Evolutionary conservation across 176 grass and related monocot genomes (phyloP), one percentile per base, ranked within the genome.

Genomic region (Calamus simplicifolius): DNA sequence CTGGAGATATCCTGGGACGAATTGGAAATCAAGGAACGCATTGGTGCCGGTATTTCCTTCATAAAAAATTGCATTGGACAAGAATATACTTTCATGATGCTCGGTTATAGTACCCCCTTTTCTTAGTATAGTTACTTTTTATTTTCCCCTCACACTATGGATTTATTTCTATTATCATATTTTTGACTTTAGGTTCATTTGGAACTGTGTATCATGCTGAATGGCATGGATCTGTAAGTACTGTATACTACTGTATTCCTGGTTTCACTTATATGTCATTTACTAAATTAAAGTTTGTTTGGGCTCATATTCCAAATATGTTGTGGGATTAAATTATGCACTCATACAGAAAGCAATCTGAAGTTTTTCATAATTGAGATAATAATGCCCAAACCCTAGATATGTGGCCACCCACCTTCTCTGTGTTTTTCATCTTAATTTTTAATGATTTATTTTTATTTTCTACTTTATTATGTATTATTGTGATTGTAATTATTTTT

Each of bases 1-100:
- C 81, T 96, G 7, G 91, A 96, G 72, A 96, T 96, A 78, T 80
- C 91, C 66, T 90, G 91, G 91, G 91, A 90, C 8, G 86, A 96
- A 57, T 80, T 96, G n/a, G 83, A 82, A 29, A 77, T 96, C 25
- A 96, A 87, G 81, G 91, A 96, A 51, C 77, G 82, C 29, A 61
- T 96, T 66, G 91, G 91, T 57, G 74, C 86, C n/a, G 91, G 91
- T 96, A 87, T 21, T 74, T 69, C 4, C 59, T 83, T 48, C 52
- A 50, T 58, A 52, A 16, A 56, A 29, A 51, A 48, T 43, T 43
- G 35, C 35, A 43, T 43, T 43, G 35, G 35, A 43, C 35, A 10
- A 43, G 35, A 7, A 43, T 43, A 43, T 19, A 10, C 13, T 18
- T 54, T n/a, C 16, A 7, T 31, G 6, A 26, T 26, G 18, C 2